These are phyloP conservation scores for Cladosporium sp. DNA, from an alignment of 2,329 filamentous ascomycete genomes.

Conservation along the genomic window DNA sequence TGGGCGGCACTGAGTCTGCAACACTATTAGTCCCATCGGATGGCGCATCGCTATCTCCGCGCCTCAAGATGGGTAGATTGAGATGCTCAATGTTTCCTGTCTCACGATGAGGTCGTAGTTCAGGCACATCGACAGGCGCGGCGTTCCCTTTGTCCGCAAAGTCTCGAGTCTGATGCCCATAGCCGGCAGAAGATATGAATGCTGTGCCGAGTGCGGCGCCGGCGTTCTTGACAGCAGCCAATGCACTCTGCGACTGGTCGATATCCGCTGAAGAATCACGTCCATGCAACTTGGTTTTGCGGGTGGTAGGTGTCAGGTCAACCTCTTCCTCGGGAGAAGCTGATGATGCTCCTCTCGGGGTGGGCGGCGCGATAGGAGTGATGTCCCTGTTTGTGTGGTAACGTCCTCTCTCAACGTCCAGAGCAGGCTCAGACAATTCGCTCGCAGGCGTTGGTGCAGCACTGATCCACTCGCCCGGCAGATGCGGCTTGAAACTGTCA, in stretches of 20 bases:
- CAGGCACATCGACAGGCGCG: constrained; percentile 28
- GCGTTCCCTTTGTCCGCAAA: constrained; percentile 34
- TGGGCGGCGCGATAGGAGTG: constrained; percentile 12
- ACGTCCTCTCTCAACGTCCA: neutral
- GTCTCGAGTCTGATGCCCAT: constrained; percentile 38
- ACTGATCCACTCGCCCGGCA: constrained; percentile 59
- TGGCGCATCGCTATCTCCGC: constrained; percentile 18
- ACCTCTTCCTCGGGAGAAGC: constrained; percentile 26
- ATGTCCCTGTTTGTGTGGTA: constrained; percentile 3
- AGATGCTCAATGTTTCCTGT: constrained; percentile 11
- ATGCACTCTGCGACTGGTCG: constrained; percentile 24
- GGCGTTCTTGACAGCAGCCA: constrained; percentile 49
- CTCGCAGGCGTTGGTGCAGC: constrained; percentile 46
- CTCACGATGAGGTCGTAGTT: constrained; percentile 18
- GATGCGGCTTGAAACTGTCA: constrained; percentile 51
- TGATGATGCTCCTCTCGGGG: neutral
- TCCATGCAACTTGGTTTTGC: constrained; percentile 36
- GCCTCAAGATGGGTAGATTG: neutral
- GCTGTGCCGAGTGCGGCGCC: constrained; percentile 53
- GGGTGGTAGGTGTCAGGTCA: constrained; percentile 39
- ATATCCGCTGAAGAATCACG: constrained; percentile 25
- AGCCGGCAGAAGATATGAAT: constrained; percentile 44
- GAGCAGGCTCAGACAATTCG: constrained; percentile 34
- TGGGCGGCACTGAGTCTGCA: constrained; percentile 40
- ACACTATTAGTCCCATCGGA: constrained; percentile 23